Conservation (phyloP, 305 asterid genomes). For the Fraxinus sp. region DNA sequence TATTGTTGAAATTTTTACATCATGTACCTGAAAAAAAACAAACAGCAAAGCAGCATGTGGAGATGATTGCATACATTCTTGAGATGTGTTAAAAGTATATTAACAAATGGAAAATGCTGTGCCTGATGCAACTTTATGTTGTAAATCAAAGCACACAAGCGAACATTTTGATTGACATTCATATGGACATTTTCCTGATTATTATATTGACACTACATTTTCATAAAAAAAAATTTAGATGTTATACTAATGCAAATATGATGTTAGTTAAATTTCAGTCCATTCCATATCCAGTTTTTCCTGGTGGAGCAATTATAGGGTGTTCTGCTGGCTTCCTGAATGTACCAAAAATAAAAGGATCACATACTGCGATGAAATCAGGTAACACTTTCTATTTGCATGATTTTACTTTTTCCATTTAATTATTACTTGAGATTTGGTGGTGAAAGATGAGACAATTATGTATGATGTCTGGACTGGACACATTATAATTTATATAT, state of each 20-base stretch:
- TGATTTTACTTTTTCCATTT: conserved; percentile 13
- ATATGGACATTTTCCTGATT: neutral
- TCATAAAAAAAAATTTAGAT: neutral
- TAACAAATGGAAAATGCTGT: neutral
- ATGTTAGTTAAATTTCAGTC: conserved; percentile 85
- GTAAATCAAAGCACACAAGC: neutral
- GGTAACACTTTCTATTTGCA: conserved; percentile 45
- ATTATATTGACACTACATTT: neutral
- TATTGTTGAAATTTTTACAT: neutral
- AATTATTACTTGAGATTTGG: conserved; percentile 9
- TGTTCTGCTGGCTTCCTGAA: conserved; percentile 99
- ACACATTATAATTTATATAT: neutral
- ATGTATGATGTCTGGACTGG: neutral
- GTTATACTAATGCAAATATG: conserved; percentile 39
- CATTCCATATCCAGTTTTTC: conserved; percentile 97
- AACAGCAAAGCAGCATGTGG: neutral
- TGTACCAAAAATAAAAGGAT: conserved; percentile 94
- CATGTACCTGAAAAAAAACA: neutral
- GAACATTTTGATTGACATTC: conserved; percentile 1
- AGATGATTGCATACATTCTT: neutral
- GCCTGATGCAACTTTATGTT: neutral
- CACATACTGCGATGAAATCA: conserved; percentile 99
- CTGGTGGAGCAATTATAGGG: conserved; percentile 98
- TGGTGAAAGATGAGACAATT: neutral
- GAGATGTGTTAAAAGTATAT: neutral